phyloP scores from a whole-genome alignment of 2,329 filamentous ascomycete species.

The Cladosporium sp. region DNA sequence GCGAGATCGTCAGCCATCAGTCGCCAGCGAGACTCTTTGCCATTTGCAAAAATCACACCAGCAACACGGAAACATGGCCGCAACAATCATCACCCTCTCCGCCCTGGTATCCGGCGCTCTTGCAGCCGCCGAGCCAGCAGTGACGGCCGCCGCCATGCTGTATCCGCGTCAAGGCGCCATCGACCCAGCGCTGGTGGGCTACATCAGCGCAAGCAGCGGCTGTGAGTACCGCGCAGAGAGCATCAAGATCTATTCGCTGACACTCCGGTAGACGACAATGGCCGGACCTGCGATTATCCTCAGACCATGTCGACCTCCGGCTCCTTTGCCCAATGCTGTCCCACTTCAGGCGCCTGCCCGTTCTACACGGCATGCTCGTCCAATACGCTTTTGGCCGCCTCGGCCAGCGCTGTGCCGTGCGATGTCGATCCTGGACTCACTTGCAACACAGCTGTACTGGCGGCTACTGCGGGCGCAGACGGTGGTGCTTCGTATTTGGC shows the following conservation, averaged over 20 bases:
- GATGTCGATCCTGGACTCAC: neutral
- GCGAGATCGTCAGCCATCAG: neutral
- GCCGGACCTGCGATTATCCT: neutral
- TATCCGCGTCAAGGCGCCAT: neutral
- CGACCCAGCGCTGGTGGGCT: neutral
- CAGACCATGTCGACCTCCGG: conserved; percentile 1
- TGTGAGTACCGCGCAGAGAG: neutral
- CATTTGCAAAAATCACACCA: neutral
- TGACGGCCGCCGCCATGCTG: conserved; percentile 2
- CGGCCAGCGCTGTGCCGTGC: neutral
- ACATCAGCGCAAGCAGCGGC: neutral
- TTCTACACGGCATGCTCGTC: conserved; percentile 3
- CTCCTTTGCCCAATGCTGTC: conserved; percentile 6
- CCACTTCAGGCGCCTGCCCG: neutral
- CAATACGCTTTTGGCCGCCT: conserved; percentile 4
- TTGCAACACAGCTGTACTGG: conserved; percentile 4
- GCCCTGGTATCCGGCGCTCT: neutral
- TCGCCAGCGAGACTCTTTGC: neutral
- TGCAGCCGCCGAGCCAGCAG: neutral
- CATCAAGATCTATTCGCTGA: neutral
- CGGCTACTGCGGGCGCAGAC: neutral
- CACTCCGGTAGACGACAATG: neutral
- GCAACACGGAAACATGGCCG: neutral
- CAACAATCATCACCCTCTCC: neutral
- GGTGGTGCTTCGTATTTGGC: conserved; percentile 1